Conservation (phyloP, 2,329 filamentous ascomycete genomes). For the Xylariaceae sp. region DNA sequence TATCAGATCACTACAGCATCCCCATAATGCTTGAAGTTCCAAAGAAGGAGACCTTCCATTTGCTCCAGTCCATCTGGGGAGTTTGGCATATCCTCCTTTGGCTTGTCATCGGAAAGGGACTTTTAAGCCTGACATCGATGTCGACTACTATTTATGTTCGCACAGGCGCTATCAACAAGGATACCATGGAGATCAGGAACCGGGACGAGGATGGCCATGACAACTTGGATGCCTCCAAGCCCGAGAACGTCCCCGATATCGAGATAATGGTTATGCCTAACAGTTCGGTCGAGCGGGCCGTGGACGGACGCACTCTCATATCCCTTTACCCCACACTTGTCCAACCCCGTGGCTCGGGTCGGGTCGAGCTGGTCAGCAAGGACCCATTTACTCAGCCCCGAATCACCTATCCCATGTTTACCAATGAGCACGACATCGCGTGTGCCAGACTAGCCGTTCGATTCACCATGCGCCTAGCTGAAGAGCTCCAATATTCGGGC, state of each 20-base stretch:
- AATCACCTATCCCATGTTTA: conserved; percentile 5
- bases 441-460: conserved; percentile 1
- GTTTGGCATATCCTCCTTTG: conserved; percentile 24
- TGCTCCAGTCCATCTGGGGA: conserved; percentile 14
- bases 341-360: conserved; percentile 4
- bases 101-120: conserved; percentile 19
- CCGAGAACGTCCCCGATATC: conserved; percentile 7
- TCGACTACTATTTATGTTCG: conserved; percentile 17
- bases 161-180: conserved; percentile 21
- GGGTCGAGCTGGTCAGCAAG: conserved; percentile 5
- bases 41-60: conserved; percentile 14
- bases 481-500: conserved; percentile 6
- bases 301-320: conserved; percentile 5
- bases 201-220: conserved; percentile 1
- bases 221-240: conserved; percentile 1
- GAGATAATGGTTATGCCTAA: conserved; percentile 9
- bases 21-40: conserved; percentile 21
- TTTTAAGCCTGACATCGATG: conserved; percentile 13
- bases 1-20: conserved; percentile 24
- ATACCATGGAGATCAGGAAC: conserved; percentile 16
- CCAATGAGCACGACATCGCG: conserved; percentile 2
- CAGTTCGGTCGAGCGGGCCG: conserved; percentile 5
- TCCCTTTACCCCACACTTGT: conserved; percentile 6
- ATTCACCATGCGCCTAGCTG: conserved; percentile 6
- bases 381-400: conserved; percentile 6